Evolutionary conservation across 2,329 filamentous ascomycete species (phyloP).

Genomic region (Aspergillus sp.): DNA sequence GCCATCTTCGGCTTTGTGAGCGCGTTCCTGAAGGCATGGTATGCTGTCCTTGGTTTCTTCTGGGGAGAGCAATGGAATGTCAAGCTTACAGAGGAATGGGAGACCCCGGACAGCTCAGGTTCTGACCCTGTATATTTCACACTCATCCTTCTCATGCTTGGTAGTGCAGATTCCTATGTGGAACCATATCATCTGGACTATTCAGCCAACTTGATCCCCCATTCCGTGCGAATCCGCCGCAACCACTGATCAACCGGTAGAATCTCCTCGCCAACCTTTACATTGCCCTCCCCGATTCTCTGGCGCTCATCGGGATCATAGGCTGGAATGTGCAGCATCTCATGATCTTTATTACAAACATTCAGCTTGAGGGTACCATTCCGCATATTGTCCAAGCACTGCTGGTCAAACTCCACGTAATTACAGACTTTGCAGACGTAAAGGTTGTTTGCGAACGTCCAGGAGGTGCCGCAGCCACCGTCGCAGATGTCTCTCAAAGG

Average conservation of each 20-base stretch:
- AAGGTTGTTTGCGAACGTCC: slow-evolving; percentile 19
- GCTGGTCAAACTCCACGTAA: slow-evolving; percentile 16
- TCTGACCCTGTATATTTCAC: too few species aligned
- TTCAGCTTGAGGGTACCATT: slow-evolving; percentile 6
- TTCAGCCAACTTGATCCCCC: slow-evolving; percentile 3
- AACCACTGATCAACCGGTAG: slow-evolving; percentile 18
- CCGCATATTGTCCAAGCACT: slow-evolving; percentile 15
- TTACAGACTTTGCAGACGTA: slow-evolving; percentile 23
- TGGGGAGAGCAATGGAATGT: not conserved
- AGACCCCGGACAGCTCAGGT: too few species aligned
- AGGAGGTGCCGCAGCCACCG: slow-evolving; percentile 8
- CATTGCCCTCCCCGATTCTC: slow-evolving; percentile 16
- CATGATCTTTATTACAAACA: slow-evolving; percentile 19
- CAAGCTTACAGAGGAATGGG: not conserved
- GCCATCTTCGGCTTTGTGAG: not conserved
- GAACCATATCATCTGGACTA: not conserved
- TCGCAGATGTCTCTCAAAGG: slow-evolving; percentile 2
- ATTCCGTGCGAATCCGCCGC: slow-evolving; percentile 10
- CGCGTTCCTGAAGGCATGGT: not conserved
- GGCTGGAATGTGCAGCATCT: slow-evolving; percentile 22
- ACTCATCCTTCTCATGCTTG: not conserved
- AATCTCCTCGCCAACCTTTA: slow-evolving; percentile 18
- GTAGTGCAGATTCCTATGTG: not conserved
- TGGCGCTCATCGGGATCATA: slow-evolving; percentile 14
- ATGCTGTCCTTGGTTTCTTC: not conserved